Evolutionary conservation across 371 early-diverging fungal genomes (phyloP), one percentile per base, ranked within the genome.

Genomic region (Apophysomyces variabilis): DNA sequence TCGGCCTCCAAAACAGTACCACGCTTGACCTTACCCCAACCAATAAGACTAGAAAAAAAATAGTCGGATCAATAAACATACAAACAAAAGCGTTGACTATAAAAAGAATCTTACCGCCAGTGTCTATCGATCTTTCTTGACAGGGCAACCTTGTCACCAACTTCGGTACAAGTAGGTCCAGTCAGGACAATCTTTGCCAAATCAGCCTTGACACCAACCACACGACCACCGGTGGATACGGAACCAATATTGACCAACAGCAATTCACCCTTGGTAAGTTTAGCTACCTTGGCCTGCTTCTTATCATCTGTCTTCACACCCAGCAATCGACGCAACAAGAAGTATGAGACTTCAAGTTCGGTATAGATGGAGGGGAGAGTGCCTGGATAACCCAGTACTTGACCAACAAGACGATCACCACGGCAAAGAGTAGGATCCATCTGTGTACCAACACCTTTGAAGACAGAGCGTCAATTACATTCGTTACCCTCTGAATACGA

Each of bases 371-470:
- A 91, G 18, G 99, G 99, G 50, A 99, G 88, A 61, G 91, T 92
- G 59, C 99, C 99, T 44, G 95, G 95, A 47, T 92, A 83, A 18
- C 99, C 99, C 72, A 99, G 86, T 0, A 99, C 99, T 78, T 99
- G 98, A 68, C 99, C 99, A 58, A 99, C 97, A 58, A 99, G 89
- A 79, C 97, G 95, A 89, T 99, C 99, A 62, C 95, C 97, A 85
- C 99, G 94, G 85, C 99, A 99, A 56, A 99, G 88, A 12, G 95
- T 94, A 41, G 99, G 99, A 84, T 99, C 99, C 78, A 99, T 90
- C 70, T 92, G 87, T 39, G 99, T 99, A 66, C 99, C 99, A 60
- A 99, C 99, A 87, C 99, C 80, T 78, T 79, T 66, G 36, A n/a
- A 16, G 12, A 11, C 21, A 39, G 4, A 65, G 32, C 7, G 46